A percentile compares a stretch with the other conserved stretches of the same genome.
phyloP scores from a whole-genome alignment of 305 asterid species.

The Euphrasia arctica region DNA sequence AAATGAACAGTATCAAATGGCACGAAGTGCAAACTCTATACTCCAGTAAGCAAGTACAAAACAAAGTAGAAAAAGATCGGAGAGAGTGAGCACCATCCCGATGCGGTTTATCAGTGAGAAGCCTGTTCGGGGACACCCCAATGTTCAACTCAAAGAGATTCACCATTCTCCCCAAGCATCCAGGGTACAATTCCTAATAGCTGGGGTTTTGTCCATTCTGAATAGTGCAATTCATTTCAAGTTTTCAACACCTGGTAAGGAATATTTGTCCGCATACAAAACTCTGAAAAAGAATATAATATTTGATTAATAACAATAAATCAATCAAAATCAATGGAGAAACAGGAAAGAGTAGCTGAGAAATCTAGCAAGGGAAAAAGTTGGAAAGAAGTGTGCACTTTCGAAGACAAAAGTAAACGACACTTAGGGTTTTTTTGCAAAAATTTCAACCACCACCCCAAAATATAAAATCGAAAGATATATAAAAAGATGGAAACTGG shows the following conservation, averaged over 20 bases:
- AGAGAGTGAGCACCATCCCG: slow-evolving; percentile 46
- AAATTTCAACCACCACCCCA: background rate
- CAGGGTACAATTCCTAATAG: slow-evolving; percentile 61
- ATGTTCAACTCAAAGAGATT: slow-evolving; percentile 72
- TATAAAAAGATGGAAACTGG: background rate
- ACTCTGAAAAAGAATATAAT: background rate
- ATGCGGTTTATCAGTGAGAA: slow-evolving; percentile 76
- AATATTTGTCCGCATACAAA: slow-evolving; percentile 8
- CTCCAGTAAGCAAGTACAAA: slow-evolving; percentile 1
- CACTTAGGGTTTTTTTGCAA: background rate
- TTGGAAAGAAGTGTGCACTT: background rate
- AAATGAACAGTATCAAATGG: slow-evolving; percentile 10
- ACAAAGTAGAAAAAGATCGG: slow-evolving; percentile 8
- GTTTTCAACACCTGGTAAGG: slow-evolving; percentile 51
- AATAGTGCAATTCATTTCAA: slow-evolving; percentile 47
- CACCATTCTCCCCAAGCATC: slow-evolving; percentile 93
- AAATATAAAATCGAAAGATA: background rate
- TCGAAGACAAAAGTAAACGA: background rate
- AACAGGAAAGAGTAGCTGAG: slow-evolving; percentile 5
- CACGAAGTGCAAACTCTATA: slow-evolving; percentile 17
- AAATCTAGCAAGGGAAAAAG: background rate
- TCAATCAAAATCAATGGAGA: background rate
- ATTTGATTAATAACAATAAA: slow-evolving; percentile 10
- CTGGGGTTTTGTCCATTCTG: slow-evolving; percentile 38
- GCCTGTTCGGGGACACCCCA: slow-evolving; percentile 56